These are phyloP conservation scores for Boletus semigastroideus DNA, from an alignment of 1,284 basidiomycete genomes.

Conservation along the genomic window DNA sequence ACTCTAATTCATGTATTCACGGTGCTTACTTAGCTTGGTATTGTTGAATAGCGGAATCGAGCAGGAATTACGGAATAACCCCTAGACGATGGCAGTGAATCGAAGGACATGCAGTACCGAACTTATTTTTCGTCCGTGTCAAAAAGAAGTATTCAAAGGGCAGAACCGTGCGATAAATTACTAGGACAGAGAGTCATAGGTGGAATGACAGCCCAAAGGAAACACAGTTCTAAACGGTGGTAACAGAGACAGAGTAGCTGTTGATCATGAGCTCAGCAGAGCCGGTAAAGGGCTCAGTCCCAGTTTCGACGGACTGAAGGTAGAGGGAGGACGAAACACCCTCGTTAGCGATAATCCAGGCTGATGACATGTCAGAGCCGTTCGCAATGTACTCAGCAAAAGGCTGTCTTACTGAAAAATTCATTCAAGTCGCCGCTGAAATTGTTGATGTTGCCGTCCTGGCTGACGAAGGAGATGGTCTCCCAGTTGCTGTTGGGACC, in stretches of 20 bases:
- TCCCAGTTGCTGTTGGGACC: slow-evolving; percentile 58
- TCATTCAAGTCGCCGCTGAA: slow-evolving; percentile 56
- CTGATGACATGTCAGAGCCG: slow-evolving; percentile 25
- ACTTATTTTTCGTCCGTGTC: no score
- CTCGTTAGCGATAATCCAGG: slow-evolving; percentile 40
- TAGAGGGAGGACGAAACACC: slow-evolving; percentile 44
- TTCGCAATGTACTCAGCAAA: background rate
- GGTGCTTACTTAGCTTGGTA: no score
- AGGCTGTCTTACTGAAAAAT: slow-evolving; percentile 48
- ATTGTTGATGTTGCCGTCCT: slow-evolving; percentile 46
- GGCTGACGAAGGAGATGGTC: slow-evolving; percentile 55
- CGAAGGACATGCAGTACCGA: no score
- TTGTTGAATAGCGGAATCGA: no score
- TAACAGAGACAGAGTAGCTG: slow-evolving; percentile 38
- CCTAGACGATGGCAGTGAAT: no score
- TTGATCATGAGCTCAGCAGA: slow-evolving; percentile 41
- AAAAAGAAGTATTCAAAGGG: no score
- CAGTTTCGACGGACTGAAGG: slow-evolving; percentile 47
- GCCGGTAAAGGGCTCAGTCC: slow-evolving; percentile 49
- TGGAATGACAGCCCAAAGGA: background rate
- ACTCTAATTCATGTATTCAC: no score
- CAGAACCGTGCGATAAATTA: background rate
- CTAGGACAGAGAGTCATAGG: background rate
- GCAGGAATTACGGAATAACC: no score
- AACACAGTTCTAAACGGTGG: background rate